phyloP scores from a whole-genome alignment of 768 basidiomycete species.

The Sporobolomyces phaffii region DNA sequence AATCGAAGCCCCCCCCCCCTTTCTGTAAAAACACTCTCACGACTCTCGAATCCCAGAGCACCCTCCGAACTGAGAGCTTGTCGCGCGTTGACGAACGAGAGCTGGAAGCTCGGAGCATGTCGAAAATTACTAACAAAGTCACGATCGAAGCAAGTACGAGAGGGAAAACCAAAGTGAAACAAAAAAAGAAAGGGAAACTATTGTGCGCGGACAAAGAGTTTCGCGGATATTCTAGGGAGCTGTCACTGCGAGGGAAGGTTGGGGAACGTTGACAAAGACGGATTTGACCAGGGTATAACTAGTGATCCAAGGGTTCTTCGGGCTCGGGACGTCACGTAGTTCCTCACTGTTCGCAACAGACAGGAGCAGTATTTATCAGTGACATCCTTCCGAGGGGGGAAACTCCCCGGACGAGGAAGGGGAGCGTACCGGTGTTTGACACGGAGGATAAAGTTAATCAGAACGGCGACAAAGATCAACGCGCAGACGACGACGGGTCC shows the following conservation, averaged over 20 bases:
- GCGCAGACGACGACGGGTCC: conserved; percentile 79
- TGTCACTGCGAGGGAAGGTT: background rate
- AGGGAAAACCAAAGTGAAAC: background rate
- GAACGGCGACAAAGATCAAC: conserved; percentile 76
- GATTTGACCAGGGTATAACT: conserved; percentile 10
- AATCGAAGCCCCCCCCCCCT: too few species aligned
- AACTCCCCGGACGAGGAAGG: background rate
- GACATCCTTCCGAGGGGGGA: background rate
- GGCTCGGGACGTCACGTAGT: conserved; percentile 21
- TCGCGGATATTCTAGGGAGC: background rate
- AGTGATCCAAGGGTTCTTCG: conserved; percentile 41
- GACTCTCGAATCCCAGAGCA: too few species aligned
- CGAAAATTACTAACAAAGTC: too few species aligned
- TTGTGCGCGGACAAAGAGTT: too few species aligned
- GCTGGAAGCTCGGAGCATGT: too few species aligned
- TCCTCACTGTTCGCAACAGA: conserved; percentile 19
- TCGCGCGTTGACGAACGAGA: too few species aligned
- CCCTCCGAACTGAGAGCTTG: too few species aligned
- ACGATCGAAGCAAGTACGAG: background rate
- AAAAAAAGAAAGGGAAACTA: too few species aligned
- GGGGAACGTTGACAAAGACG: conserved; percentile 1
- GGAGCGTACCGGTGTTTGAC: conserved; percentile 42
- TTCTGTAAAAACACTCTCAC: too few species aligned
- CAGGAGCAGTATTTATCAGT: too few species aligned
- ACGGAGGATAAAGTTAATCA: conserved; percentile 80